Base-by-base conservation (phyloP, 2,329 filamentous ascomycete genomes). In the Fusarium graminum region DNA sequence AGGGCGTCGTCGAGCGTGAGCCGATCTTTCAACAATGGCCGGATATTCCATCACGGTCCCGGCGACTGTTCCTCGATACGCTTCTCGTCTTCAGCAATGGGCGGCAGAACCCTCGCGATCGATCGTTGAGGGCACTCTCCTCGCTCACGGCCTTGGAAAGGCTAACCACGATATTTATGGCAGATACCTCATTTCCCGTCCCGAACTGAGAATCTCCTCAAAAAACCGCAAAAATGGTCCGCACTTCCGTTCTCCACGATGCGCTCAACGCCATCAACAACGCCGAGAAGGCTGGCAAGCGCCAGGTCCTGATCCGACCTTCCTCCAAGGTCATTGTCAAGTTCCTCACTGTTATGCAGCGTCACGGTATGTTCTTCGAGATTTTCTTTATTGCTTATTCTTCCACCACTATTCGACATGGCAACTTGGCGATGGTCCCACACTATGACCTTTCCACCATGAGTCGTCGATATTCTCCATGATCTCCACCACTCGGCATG, bases 191-290 rank as follows among this genome's bases (percentile, higher is more conserved):
- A 87, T 82, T 82, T 87, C 82, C 79, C 74, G 70, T 67, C 76
- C 75, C 83, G 90, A 91, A 86, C 86, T 91, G 90, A 93, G 90
- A 93, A 93, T 93, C 90, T 92, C 87, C 78, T 66, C 58, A 74
- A 78, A 77, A 80, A 72, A 86, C 87, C 88, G 89, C 81, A 89
- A 97, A 92, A 81, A 99, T 99, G 94, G 94, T 97, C 85, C 93
- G 92, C 87, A 98, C 95, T 79, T 97, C 93, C 82, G 95, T 98
- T 80, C 94, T 99, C 84, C 96, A 98, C 89, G 95, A 99, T 91
- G 93, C 92, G 81, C 92, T 97, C 79, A 97, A 97, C 83, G 88
- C 90, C 87, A 98, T 99, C 91, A 99, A 99, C 93, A 99, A 99
- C 85, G 95, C 95, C 88, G 96, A 99, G 90, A 98, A 99, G 92